Evolutionary conservation across 1,139 yeast genomes (phyloP), one percentile per base, ranked within the genome.

Genomic region (Casaregolazyma lundiana): DNA sequence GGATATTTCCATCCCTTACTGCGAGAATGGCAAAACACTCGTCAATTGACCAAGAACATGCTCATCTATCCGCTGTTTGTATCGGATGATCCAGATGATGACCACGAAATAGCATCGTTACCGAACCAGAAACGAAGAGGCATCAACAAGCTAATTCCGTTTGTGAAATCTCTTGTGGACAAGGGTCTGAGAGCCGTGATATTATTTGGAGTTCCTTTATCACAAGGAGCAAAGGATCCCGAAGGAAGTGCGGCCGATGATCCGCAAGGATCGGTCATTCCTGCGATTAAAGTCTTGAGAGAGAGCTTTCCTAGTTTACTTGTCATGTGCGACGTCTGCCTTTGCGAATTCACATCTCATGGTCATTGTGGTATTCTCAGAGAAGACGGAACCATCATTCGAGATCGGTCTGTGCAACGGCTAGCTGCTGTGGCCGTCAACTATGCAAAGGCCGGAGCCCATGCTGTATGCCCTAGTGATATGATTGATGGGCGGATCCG

Each of bases 401-500:
- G 96, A 50, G 87, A 81, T 49, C 67, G 69, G 48, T 80, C 94
- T 21, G 95, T 87, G 16, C 75, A 80, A 56, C 76, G 99, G 63
- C 76, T 92, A 45, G 97, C 95, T 1, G 92, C 95, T 11, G 97
- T 92, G 20, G 97, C 97, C 0, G 95, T 86, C 19, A 90, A 87
- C 65, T 92, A 92, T 62, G 98, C 97, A 40, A 78, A 75, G 58
- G 97, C 98, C 0, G 98, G 97, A 45, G 97, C 96, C 1, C 77
- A 92, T 64, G 84, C 89, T 47, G 96, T 92, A 35, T 97, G 98
- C 1, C 99, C 99, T 15, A 84, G 95, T 11, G 98, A 92, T 65
- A 92, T 94, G 98, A 83, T 90, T 63, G 99, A 92, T 64, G 99
- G 98, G 18, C 78, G 98, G 60, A 81, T 94, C 54, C 75, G 77